Percentiles rank a stretch among this genome's conserved stretches.
These are phyloP conservation scores for Paramecium caudatum DNA, from an alignment of 73 alveolate species.

Conservation along the genomic window DNA sequence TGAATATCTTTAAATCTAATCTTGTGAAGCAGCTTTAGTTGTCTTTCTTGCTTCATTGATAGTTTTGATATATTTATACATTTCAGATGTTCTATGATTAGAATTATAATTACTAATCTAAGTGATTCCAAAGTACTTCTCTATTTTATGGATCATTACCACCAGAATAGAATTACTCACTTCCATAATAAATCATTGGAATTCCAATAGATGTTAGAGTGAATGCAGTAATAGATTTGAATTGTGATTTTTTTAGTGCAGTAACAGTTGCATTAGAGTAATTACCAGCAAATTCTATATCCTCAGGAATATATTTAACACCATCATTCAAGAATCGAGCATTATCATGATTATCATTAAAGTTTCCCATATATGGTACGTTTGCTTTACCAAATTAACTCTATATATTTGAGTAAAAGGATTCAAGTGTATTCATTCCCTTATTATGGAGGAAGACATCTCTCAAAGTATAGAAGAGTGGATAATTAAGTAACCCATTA, in stretches of 20 bases:
- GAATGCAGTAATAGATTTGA: slow-evolving; percentile 90
- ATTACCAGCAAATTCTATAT: slow-evolving; percentile 36
- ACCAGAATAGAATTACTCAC: slow-evolving; percentile 95
- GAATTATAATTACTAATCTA: background rate
- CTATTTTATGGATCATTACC: slow-evolving; percentile 96
- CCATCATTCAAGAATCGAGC: slow-evolving; percentile 89
- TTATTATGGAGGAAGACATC: slow-evolving; percentile 81
- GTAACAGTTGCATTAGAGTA: slow-evolving; percentile 47
- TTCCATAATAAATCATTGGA: slow-evolving; percentile 97
- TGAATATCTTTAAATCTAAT: slow-evolving; percentile 62
- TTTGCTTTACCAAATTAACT: slow-evolving; percentile 62
- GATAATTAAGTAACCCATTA: slow-evolving; percentile 93
- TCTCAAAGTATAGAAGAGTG: slow-evolving; percentile 87
- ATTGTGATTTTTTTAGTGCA: slow-evolving; percentile 59
- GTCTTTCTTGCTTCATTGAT: slow-evolving; percentile 59
- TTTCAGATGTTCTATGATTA: slow-evolving; percentile 30
- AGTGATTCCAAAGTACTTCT: slow-evolving; percentile 89
- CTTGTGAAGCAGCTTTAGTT: slow-evolving; percentile 48
- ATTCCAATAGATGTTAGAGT: slow-evolving; percentile 91
- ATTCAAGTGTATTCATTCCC: slow-evolving; percentile 77
- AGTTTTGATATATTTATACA: slow-evolving; percentile 45
- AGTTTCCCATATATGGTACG: slow-evolving; percentile 77
- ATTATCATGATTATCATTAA: slow-evolving; percentile 96
- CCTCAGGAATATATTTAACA: slow-evolving; percentile 19
- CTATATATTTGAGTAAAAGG: background rate